These are phyloP conservation scores for Suhomyces wounanorum DNA, from an alignment of 1,139 yeast genomes.

Conservation along the genomic window DNA sequence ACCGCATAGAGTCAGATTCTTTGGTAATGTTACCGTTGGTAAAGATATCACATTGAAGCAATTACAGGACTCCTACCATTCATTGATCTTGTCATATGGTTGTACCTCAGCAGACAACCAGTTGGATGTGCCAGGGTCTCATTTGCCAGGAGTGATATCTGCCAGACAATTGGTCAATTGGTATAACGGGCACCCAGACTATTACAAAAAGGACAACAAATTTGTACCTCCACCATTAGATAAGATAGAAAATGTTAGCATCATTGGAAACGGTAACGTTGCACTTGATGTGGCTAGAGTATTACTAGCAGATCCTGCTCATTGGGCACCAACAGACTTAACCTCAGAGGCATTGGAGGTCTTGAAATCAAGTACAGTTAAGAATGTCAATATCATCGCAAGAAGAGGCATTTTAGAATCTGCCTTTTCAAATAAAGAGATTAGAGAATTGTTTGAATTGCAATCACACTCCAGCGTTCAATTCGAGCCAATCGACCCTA, in stretches of 20 bases:
- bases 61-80: constrained; percentile 61
- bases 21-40: constrained; percentile 75
- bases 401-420: constrained; percentile 82
- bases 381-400: constrained; percentile 72
- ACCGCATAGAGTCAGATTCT: constrained; percentile 50
- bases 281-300: constrained; percentile 90
- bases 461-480: constrained; percentile 43
- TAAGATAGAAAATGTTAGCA: constrained; percentile 63
- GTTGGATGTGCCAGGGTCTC: constrained; percentile 62
- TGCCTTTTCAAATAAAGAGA: constrained; percentile 90
- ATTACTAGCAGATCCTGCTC: constrained; percentile 57
- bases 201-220: constrained; percentile 28
- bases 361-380: constrained; percentile 55
- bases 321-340: constrained; percentile 77
- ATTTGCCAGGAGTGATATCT: constrained; percentile 65
- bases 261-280: constrained; percentile 98
- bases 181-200: constrained; percentile 89
- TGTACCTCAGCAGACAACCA: constrained; percentile 61
- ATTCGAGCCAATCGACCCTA: constrained; percentile 56
- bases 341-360: constrained; percentile 58
- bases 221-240: constrained; percentile 55
- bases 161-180: constrained; percentile 92
- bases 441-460: constrained; percentile 77
- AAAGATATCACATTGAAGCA: constrained; percentile 51
- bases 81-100: constrained; percentile 82